Base-by-base conservation (phyloP, 1,284 basidiomycete genomes). In the Meripilus lineatus region DNA sequence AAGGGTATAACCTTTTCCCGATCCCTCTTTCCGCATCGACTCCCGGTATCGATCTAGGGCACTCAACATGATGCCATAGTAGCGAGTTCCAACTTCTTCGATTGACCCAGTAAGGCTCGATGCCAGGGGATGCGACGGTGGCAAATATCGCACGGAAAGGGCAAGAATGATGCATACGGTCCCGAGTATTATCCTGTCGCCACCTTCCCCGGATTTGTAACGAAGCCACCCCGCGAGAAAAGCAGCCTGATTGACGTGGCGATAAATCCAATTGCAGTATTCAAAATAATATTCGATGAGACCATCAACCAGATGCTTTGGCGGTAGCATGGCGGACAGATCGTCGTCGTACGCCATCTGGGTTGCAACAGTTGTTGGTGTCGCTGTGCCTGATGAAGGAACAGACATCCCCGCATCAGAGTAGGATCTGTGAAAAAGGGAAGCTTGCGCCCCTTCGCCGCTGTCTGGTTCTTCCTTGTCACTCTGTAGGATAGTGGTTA, bases 241-340 rank as follows among this genome's bases (percentile, higher is more conserved):
- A 4, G 78, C 65, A 2, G 63, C 45, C 44, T 80, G 72, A 61
- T 87, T 81, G 47, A 89, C 74, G 58, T 86, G 81, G 28, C 83
- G 76, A 61, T 88, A 86, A 44, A 89, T 78, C 87, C 86, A 89
- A 61, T 84, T 88, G 71, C 85, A 88, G 57, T 84, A 85, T 53
- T 85, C 81, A 53, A 89, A 89, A 63, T 89, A 89, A 62, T 80
- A 84, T 40, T 66, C 65, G 56, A 89, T 71, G 40, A 89, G 77
- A 23, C 72, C 75, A 56, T 89, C 87, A 53, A 87, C 80, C 41
- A 79, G 67, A 38, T 81, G 73, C 40, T 81, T 63, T 26, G 74
- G 66, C 2, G 87, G 87, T 2, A 89, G 73, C 47, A 74, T 63
- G 3, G 68, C 65, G 49, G 86, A 70, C n/a, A 89, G 71, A 60